Evolutionary conservation across 176 grass and related monocot species (phyloP).

Genomic region (Phyllostachys edulis): DNA sequence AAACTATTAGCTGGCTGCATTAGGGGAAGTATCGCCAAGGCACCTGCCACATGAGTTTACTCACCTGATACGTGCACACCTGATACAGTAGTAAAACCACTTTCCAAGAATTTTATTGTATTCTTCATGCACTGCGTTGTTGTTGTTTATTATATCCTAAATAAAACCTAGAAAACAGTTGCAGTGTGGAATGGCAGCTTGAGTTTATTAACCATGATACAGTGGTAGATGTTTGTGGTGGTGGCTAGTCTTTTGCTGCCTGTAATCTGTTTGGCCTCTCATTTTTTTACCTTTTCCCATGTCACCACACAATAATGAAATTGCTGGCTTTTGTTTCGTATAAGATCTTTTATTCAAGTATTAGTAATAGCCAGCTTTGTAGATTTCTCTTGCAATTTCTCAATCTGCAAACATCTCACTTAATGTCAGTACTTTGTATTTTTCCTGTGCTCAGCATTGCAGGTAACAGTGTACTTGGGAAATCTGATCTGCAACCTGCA

Average conservation of each 20-base stretch:
- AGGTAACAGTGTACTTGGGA: conserved; percentile 75
- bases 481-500: conserved; percentile 75
- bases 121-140: neutral
- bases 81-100: neutral
- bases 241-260: neutral
- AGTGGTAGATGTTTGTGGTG: neutral
- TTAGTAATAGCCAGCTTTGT: neutral
- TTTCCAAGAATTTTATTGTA: neutral
- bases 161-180: neutral
- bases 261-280: neutral
- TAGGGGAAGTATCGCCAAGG: neutral
- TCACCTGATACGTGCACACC: neutral
- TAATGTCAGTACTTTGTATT: conserved; percentile 10
- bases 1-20: neutral
- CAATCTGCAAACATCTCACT: neutral
- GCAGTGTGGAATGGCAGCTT: neutral
- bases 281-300: neutral
- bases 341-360: neutral
- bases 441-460: conserved; percentile 64
- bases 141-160: neutral
- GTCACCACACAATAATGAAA: neutral
- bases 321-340: neutral
- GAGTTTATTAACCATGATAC: neutral
- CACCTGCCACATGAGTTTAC: neutral
- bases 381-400: neutral